phyloP scores from a whole-genome alignment of 2,329 filamentous ascomycete genomes.

The Diaporthe ampelina region DNA sequence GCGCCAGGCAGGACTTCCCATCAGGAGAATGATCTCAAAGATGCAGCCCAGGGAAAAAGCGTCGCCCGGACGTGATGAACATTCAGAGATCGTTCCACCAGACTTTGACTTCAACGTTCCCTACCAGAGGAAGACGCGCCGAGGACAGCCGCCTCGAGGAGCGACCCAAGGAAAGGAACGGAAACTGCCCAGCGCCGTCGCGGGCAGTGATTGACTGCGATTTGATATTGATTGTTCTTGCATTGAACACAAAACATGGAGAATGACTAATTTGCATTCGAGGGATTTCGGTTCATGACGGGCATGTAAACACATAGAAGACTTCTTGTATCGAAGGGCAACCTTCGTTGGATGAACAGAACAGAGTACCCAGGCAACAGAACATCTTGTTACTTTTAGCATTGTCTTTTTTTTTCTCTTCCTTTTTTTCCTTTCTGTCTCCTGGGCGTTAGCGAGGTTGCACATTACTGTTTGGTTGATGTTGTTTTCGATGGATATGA shows the following conservation, averaged over 20 bases:
- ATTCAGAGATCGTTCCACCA: neutral
- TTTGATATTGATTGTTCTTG: neutral
- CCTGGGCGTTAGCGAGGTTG: conserved; percentile 1
- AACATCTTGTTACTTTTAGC: conserved; percentile 14
- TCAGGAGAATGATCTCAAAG: neutral
- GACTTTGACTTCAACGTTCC: neutral
- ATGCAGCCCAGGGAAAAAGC: neutral
- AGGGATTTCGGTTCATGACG: conserved; percentile 19
- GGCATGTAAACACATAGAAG: conserved; percentile 34
- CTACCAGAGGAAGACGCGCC: neutral
- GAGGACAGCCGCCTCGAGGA: neutral
- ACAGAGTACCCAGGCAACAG: conserved; percentile 32
- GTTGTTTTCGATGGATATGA: neutral
- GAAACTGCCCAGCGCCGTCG: neutral
- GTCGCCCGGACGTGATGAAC: neutral
- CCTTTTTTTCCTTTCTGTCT: neutral
- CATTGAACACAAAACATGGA: conserved; percentile 7
- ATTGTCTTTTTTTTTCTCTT: neutral
- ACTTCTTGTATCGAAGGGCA: conserved; percentile 38
- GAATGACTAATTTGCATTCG: conserved; percentile 27
- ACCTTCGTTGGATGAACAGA: conserved; percentile 40
- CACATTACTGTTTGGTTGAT: neutral
- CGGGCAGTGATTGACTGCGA: conserved; percentile 2
- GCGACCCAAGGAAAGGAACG: neutral
- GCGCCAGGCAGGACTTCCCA: neutral